These are phyloP conservation scores for Monilinia polystroma DNA, from an alignment of 2,329 filamentous ascomycete species.

Conservation along the genomic window DNA sequence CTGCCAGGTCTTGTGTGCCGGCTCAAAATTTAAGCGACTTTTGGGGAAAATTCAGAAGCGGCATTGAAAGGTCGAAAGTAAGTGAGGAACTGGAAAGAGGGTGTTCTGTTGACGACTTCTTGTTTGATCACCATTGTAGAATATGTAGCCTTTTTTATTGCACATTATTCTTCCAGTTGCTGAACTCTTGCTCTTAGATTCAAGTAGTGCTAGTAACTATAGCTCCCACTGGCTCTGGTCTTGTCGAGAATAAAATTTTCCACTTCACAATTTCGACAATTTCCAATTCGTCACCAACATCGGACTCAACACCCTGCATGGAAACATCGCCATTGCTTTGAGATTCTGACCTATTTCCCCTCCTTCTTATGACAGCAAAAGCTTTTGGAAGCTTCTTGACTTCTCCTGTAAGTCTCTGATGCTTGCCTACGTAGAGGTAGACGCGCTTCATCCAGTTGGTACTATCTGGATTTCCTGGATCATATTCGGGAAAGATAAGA, in stretches of 20 bases:
- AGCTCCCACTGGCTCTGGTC: conserved; percentile 78
- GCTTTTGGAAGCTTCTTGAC: conserved; percentile 81
- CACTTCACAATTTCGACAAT: conserved; percentile 84
- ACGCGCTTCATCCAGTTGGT: conserved; percentile 87
- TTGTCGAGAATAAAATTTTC: conserved; percentile 79
- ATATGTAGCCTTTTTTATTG: neutral
- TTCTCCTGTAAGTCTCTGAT: conserved; percentile 87
- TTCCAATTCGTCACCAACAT: conserved; percentile 78
- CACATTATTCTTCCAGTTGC: too few species aligned
- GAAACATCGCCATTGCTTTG: conserved; percentile 32
- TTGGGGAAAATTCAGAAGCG: too few species aligned
- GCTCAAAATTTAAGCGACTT: neutral
- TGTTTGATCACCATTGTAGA: neutral
- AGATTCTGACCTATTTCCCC: conserved; percentile 31
- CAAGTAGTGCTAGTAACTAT: conserved; percentile 6
- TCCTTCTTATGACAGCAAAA: conserved; percentile 72
- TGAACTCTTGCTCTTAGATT: neutral
- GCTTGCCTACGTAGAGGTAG: conserved; percentile 82
- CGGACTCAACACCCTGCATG: conserved; percentile 55
- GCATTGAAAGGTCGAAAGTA: neutral
- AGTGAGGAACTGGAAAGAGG: neutral
- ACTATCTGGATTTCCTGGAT: conserved; percentile 52
- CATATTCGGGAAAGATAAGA: conserved; percentile 76
- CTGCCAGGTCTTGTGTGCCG: neutral
- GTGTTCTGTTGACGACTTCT: neutral